Conservation (phyloP, 768 basidiomycete species). For the Tricholoma bakamatsutake region DNA sequence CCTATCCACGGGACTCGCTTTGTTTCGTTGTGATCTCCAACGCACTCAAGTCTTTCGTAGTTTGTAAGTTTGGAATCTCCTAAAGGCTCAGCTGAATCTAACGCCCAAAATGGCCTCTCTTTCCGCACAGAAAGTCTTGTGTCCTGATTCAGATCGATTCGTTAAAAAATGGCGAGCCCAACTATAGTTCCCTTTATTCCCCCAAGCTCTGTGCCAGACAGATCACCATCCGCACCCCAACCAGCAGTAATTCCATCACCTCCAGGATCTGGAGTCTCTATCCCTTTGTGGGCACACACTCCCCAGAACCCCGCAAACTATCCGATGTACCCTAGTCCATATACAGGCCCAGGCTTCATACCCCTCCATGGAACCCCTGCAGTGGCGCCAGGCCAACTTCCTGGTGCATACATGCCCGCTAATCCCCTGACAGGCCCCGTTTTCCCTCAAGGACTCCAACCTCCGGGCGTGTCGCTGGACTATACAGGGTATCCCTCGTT, state of each 20-base stretch:
- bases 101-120: neutral
- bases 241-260: slow-evolving; percentile 29
- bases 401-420: slow-evolving; percentile 5
- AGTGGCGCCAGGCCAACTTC: neutral
- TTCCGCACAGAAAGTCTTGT: neutral
- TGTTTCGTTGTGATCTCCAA: neutral
- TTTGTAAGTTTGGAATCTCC: slow-evolving; percentile 3
- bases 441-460: slow-evolving; percentile 7
- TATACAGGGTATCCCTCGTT: slow-evolving; percentile 19
- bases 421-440: slow-evolving; percentile 7
- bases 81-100: neutral
- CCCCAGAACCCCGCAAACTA: slow-evolving; percentile 29
- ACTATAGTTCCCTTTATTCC: slow-evolving; percentile 28
- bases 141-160: neutral
- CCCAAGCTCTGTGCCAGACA: slow-evolving; percentile 28
- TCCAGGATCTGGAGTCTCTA: slow-evolving; percentile 13
- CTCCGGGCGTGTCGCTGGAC: slow-evolving; percentile 13
- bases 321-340: slow-evolving; percentile 33
- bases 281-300: slow-evolving; percentile 27
- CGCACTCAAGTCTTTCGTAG: slow-evolving; percentile 5
- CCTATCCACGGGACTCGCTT: neutral
- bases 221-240: slow-evolving; percentile 23
- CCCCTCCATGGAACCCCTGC: slow-evolving; percentile 22
- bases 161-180: slow-evolving; percentile 12
- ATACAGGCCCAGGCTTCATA: slow-evolving; percentile 32